Evolutionary conservation across 169 alveolate genomes (phyloP).

Genomic region (Blepharisma undulans): DNA sequence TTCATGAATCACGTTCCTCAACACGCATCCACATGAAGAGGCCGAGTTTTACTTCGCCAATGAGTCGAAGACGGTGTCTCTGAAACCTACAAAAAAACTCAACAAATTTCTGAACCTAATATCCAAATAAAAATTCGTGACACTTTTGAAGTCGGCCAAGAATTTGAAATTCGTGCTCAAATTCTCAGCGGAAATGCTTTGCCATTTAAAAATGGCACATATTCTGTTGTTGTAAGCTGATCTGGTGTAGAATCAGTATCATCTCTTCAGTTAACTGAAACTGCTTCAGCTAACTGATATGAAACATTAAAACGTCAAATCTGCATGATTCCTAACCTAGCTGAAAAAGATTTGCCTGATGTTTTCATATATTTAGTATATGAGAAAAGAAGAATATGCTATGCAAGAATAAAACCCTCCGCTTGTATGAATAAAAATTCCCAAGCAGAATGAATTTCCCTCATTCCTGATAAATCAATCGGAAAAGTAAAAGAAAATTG

Average conservation of each 20-base stretch:
- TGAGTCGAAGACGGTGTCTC: constrained; percentile 59
- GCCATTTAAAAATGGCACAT: constrained; percentile 50
- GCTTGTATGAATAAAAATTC: constrained; percentile 50
- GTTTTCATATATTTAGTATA: constrained; percentile 49
- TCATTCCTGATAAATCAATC: constrained; percentile 51
- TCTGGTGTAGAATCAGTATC: neutral
- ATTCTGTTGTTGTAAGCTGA: neutral
- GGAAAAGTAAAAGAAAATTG: constrained; percentile 58
- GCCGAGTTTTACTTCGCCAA: constrained; percentile 67
- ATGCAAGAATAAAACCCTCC: constrained; percentile 36
- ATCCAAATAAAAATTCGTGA: neutral
- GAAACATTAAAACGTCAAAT: constrained; percentile 31
- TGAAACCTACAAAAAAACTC: constrained; percentile 42
- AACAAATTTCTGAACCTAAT: constrained; percentile 17
- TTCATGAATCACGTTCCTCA: constrained; percentile 76
- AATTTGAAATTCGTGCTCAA: constrained; percentile 53
- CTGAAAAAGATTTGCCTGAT: constrained; percentile 37
- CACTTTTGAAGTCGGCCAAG: constrained; percentile 1
- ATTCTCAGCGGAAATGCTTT: constrained; percentile 57
- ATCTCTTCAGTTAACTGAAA: neutral
- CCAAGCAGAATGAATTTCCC: constrained; percentile 38
- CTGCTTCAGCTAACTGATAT: constrained; percentile 1
- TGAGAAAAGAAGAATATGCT: constrained; percentile 59
- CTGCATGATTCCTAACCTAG: neutral
- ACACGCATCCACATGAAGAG: constrained; percentile 73